Base-by-base conservation (phyloP, 2,329 filamentous ascomycete genomes). In the Penicillium griseofulvum region DNA sequence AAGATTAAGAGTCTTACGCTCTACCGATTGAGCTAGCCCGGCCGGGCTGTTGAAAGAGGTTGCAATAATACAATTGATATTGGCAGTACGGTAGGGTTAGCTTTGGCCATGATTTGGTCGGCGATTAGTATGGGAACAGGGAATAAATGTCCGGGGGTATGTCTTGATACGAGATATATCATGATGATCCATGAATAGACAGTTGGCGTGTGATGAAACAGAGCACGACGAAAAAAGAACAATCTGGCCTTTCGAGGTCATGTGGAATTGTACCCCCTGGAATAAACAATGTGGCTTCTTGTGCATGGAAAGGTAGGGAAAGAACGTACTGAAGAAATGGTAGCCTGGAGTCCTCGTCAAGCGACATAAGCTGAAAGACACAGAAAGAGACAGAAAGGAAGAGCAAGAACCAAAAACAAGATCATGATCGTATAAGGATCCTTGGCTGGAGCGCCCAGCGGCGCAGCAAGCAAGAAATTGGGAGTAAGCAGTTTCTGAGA, bases 11-110 rank as follows among this genome's bases (percentile, higher is more conserved):
- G 74, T 74, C 76, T 76, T 76, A 78, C 71, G 72, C 71, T 74
- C 71, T 78, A 74, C 68, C 76, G 75, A 79, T 79, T 79, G 76
- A 79, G 76, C 76, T 78, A 78, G 73, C 75, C 76, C 70, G 71
- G 76, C 76, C 56, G 56, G 51, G 53, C 58, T 61, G 54, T 57
- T 59, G 57, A 52, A 60, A 58, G 55, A 72, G 66, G 66, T 68
- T 72, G 64, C 69, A 68, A 71, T 72, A 70, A 70, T 17, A 31
- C 4, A 31, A 24, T 4, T 14, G 2, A 49, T 42, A 31, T 43
- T 11, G 24, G 48, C 16, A 26, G 1, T 4, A 4, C 0, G 0
- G 1, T 17, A 34, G 14, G 37, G 5, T 26, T 19, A 29, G 70
- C 66, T 71, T 75, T 78, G 78, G 74, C 5, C 22, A 6, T 31